Conservation (phyloP, 2,329 filamentous ascomycete genomes). For the Exophiala dermatitidis region DNA sequence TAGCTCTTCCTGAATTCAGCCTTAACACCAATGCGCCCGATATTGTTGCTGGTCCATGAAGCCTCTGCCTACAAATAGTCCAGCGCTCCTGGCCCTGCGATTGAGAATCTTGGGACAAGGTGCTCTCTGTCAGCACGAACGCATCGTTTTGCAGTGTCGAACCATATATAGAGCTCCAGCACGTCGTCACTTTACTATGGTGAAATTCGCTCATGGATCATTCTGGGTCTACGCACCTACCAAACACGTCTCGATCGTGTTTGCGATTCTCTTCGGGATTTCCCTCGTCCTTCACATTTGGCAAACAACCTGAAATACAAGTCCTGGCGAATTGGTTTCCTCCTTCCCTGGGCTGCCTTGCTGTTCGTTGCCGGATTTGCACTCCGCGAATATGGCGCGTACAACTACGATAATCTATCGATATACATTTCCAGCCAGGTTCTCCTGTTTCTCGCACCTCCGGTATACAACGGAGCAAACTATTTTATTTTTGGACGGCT, state of each 20-base stretch:
- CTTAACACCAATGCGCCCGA: no score
- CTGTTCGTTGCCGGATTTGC: constrained; percentile 37
- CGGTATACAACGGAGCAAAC: constrained; percentile 41
- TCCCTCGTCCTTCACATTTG: constrained; percentile 36
- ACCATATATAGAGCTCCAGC: background rate
- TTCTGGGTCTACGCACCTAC: constrained; percentile 39
- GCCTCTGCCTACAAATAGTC: no score
- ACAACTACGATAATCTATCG: constrained; percentile 32
- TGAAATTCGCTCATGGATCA: constrained; percentile 12
- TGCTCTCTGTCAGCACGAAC: no score
- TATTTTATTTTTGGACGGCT: constrained; percentile 49
- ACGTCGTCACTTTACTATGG: background rate
- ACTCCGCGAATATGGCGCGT: constrained; percentile 33
- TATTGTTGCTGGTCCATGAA: no score
- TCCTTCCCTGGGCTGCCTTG: constrained; percentile 38
- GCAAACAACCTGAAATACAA: constrained; percentile 36
- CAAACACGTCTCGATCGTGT: constrained; percentile 37
- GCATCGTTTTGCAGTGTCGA: no score
- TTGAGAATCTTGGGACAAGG: no score
- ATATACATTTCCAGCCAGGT: constrained; percentile 37
- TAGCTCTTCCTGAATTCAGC: no score
- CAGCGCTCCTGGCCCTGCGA: no score
- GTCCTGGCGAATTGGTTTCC: constrained; percentile 37
- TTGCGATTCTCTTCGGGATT: constrained; percentile 35
- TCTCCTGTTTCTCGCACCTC: constrained; percentile 36